Evolutionary conservation across 208 protist genomes (phyloP).

Genomic region (Leptomonas pyrrhocoris): DNA sequence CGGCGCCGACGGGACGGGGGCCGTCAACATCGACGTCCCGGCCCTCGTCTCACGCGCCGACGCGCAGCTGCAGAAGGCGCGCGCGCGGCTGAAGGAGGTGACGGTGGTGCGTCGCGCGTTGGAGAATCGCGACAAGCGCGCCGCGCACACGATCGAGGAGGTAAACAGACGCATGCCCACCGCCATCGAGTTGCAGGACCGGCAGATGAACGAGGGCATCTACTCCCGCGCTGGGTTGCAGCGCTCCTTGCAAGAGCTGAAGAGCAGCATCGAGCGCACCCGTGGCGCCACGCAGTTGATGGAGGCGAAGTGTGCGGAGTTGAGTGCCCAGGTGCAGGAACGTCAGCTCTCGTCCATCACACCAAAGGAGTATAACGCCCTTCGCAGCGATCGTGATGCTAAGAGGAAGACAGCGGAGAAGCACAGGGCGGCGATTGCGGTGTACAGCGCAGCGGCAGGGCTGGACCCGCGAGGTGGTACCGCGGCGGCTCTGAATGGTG

Average conservation of each 20-base stretch:
- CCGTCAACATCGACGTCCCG: conserved; percentile 29
- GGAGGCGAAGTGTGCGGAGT: conserved; percentile 37
- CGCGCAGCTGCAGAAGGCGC: conserved; percentile 48
- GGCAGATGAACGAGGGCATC: conserved; percentile 69
- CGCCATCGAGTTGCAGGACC: conserved; percentile 40
- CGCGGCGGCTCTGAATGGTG: neutral
- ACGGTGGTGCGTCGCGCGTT: conserved; percentile 46
- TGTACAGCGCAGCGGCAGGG: conserved; percentile 51
- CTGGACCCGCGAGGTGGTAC: neutral
- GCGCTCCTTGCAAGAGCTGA: conserved; percentile 42
- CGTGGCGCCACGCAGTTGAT: conserved; percentile 35
- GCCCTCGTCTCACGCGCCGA: conserved; percentile 50
- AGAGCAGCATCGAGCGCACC: conserved; percentile 36
- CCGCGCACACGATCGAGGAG: conserved; percentile 66
- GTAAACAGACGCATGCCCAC: conserved; percentile 44
- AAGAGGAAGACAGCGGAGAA: conserved; percentile 37
- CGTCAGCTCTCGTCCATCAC: conserved; percentile 39
- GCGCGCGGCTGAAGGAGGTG: conserved; percentile 45
- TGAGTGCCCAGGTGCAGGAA: conserved; percentile 44
- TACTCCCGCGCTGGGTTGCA: conserved; percentile 63
- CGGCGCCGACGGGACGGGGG: conserved; percentile 20
- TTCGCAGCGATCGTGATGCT: conserved; percentile 32
- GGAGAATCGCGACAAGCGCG: conserved; percentile 59
- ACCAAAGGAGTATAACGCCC: conserved; percentile 56
- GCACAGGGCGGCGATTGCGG: conserved; percentile 40